Evolutionary conservation across 2,329 filamentous ascomycete species (phyloP), one percentile per base, ranked within the genome.

Genomic region (Hortaea sp.): DNA sequence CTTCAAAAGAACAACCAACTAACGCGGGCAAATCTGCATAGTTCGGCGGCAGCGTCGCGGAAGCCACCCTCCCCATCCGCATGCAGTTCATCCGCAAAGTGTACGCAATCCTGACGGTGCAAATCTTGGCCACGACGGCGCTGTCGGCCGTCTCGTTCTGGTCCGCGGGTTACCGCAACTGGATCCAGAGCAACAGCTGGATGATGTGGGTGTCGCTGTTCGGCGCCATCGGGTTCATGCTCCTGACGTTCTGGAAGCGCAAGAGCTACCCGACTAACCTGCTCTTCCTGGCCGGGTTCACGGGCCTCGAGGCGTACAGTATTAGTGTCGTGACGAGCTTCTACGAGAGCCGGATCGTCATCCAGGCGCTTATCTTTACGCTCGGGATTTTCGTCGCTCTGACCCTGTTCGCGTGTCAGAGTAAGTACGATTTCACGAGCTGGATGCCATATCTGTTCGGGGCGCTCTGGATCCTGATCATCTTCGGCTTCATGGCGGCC

Each of bases 391-490:
- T 83, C 59, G 67, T 82, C 40, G 77, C 74, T 29, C 65, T 83
- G 47, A 82, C 77, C 3, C 68, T 89, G 39, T 97, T 98, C 66
- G 92, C 92, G 42, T 95, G 89, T 78, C 92, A 98, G 73, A 86
- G 85, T 54, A 94, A 94, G 67, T 98, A 98, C 64, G 92, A 98
- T 73, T 98, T 98, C 66, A 97, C 90, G 1, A 84, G 80, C 53
- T 98, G 92, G 53, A 86, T 90, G 74, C 90, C 92, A 12, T 97
- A 95, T 65, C 79, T 97, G 3, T 94, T 94, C 60, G 89, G 89
- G 48, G 82, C 76, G 0, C 77, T 98, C 12, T 97, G 92, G 92
- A 83, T 85, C 5, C 70, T 95, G 49, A 76, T 98, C 52, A 73
- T 98, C 37, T 95, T 97, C 63, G 86, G 92, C 43, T 92, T 98